Evolutionary conservation across 805 yeast genomes (phyloP).

Genomic region (Nakazawaea laoshanensis): DNA sequence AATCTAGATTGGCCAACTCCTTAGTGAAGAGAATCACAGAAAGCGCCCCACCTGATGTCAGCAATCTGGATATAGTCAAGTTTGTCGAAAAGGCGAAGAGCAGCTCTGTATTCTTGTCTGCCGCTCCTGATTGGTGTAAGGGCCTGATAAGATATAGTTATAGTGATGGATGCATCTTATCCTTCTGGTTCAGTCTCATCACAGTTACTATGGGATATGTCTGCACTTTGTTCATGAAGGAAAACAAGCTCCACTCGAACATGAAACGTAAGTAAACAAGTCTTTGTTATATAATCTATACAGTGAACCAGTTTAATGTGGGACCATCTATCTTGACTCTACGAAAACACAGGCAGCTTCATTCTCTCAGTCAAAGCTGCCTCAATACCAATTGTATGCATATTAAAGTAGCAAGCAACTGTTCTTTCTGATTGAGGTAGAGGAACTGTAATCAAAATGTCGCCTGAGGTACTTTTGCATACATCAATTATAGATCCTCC

Average conservation of each 20-base stretch:
- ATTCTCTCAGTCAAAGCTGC: no score
- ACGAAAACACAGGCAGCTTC: no score
- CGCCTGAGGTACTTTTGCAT: no score
- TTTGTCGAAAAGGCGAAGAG: conserved; percentile 8
- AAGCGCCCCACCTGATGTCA: conserved; percentile 1
- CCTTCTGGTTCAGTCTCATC: conserved; percentile 10
- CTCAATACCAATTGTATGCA: no score
- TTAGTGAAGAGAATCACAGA: conserved; percentile 15
- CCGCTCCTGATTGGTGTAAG: conserved; percentile 11
- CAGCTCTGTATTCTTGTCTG: conserved; percentile 5
- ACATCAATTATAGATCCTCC: no score
- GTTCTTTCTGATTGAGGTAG: no score
- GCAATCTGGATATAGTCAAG: not conserved
- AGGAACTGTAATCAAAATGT: no score
- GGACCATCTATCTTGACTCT: no score
- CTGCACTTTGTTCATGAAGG: conserved; percentile 7
- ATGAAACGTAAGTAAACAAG: conserved; percentile 9
- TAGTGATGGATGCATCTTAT: conserved; percentile 6
- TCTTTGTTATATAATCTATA: no score
- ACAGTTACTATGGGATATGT: conserved; percentile 8
- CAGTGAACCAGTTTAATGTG: no score
- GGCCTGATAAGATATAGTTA: conserved; percentile 10
- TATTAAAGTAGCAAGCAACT: no score
- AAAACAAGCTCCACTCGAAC: conserved; percentile 11
- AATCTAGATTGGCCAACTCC: conserved; percentile 28